These are phyloP conservation scores for Onygena corvina DNA, from an alignment of 2,329 filamentous ascomycete genomes.

Conservation along the genomic window DNA sequence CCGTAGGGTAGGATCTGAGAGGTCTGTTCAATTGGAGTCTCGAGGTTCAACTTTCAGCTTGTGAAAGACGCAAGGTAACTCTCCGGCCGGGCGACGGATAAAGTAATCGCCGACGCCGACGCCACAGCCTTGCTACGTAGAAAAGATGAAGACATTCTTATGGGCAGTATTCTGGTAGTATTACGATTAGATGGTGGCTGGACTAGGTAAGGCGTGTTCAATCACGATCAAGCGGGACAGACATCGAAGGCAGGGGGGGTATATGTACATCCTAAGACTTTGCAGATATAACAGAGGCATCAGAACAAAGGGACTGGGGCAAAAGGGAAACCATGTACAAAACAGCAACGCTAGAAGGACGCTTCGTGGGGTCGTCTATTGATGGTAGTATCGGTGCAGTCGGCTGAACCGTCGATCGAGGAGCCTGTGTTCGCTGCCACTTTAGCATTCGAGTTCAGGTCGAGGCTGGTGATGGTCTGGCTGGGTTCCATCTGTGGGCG, in stretches of 20 bases:
- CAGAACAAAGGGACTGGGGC: not conserved
- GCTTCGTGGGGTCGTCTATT: conserved; percentile 4
- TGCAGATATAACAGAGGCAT: conserved; percentile 3
- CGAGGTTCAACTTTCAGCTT: not conserved
- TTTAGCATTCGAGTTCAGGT: not conserved
- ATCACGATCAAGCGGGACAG: not conserved
- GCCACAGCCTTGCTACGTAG: too few relatives aligned
- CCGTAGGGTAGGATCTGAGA: not conserved
- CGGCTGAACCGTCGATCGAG: not conserved
- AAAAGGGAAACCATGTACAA: not conserved
- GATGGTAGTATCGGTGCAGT: not conserved
- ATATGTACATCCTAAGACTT: conserved; percentile 6
- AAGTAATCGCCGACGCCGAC: not conserved
- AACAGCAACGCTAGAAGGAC: conserved; percentile 1
- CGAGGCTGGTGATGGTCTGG: not conserved
- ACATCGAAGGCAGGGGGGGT: conserved; percentile 1
- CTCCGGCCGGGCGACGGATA: not conserved
- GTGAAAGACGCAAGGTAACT: not conserved
- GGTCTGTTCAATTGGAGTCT: not conserved
- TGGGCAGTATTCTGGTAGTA: not conserved
- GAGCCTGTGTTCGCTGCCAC: not conserved
- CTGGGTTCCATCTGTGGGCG: not conserved
- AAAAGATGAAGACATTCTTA: not conserved
- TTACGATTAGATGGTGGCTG: conserved; percentile 1
- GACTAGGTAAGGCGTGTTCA: not conserved